phyloP scores from a whole-genome alignment of 106 monocot species.

The Iris macrosiphon region DNA sequence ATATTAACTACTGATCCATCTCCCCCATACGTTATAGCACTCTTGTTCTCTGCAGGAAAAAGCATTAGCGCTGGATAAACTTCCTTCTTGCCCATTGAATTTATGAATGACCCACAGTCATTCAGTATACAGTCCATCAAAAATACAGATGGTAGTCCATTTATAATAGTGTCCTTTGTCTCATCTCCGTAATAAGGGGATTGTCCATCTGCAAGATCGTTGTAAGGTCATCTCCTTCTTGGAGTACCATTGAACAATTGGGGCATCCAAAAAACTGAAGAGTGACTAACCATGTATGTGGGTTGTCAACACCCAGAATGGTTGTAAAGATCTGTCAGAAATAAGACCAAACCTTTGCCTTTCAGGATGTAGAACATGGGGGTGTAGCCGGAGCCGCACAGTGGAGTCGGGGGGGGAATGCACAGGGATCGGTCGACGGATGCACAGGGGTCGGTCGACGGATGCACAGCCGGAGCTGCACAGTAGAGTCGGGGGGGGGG shows the following conservation, averaged over 20 bases:
- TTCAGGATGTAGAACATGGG: conserved; percentile 64
- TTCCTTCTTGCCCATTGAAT: conserved; percentile 51
- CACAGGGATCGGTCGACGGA: too few species aligned
- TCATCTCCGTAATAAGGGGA: conserved; percentile 53
- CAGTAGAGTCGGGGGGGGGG: too few species aligned
- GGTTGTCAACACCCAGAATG: conserved; percentile 43
- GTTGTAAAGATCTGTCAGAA: conserved; percentile 54
- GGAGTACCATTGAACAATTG: conserved; percentile 46
- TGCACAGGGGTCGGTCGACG: too few species aligned
- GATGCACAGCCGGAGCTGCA: too few species aligned
- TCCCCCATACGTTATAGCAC: conserved; percentile 51
- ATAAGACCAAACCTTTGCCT: conserved; percentile 75
- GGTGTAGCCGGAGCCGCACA: too few species aligned
- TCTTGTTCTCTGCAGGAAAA: conserved; percentile 61
- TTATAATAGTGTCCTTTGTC: conserved; percentile 5
- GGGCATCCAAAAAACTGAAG: conserved; percentile 62
- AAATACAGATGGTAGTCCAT: conserved; percentile 50
- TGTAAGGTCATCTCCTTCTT: conserved; percentile 61
- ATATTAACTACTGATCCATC: conserved; percentile 52
- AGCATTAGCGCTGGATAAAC: conserved; percentile 54
- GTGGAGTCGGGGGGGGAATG: too few species aligned
- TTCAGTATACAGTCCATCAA: conserved; percentile 81
- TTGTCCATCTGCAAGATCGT: conserved; percentile 29
- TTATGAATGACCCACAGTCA: conserved; percentile 57
- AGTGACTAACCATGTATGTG: conserved; percentile 50